phyloP scores from a whole-genome alignment of 257 asterid species.

The Primulina eburnea region DNA sequence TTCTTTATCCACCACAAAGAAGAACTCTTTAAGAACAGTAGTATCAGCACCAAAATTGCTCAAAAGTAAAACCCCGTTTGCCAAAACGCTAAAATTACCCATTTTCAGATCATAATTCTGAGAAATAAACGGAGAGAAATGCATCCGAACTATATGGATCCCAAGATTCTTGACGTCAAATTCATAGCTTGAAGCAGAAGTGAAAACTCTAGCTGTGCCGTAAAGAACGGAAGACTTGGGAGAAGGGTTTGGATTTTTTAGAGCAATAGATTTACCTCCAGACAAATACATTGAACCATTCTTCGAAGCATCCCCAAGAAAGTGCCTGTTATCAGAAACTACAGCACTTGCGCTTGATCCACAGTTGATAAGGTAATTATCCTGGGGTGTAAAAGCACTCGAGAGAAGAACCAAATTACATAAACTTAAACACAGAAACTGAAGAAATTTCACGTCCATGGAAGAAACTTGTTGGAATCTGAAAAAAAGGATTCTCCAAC shows the following conservation, averaged over 20 bases:
- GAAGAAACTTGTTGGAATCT: constrained; percentile 21
- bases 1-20: constrained; percentile 44
- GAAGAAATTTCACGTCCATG: constrained; percentile 43
- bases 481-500: background rate
- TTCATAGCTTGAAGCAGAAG: constrained; percentile 39
- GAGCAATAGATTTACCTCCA: constrained; percentile 53
- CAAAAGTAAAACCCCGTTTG: constrained; percentile 50
- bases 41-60: constrained; percentile 31
- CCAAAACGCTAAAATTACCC: constrained; percentile 49
- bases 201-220: constrained; percentile 60
- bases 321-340: constrained; percentile 50
- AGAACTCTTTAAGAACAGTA: constrained; percentile 51
- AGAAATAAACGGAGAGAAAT: constrained; percentile 59
- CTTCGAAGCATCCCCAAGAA: constrained; percentile 51
- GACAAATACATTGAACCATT: constrained; percentile 33
- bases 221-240: constrained; percentile 42
- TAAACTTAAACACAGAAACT: constrained; percentile 29
- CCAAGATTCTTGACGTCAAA: constrained; percentile 51
- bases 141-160: constrained; percentile 70
- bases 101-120: constrained; percentile 37
- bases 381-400: constrained; percentile 60
- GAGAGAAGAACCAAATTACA: constrained; percentile 26
- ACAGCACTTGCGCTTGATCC: constrained; percentile 44
- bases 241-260: constrained; percentile 39
- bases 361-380: constrained; percentile 64